Evolutionary conservation across 805 yeast species (phyloP), one percentile per base, ranked within the genome.

Genomic region (Schwanniomyces sp.): DNA sequence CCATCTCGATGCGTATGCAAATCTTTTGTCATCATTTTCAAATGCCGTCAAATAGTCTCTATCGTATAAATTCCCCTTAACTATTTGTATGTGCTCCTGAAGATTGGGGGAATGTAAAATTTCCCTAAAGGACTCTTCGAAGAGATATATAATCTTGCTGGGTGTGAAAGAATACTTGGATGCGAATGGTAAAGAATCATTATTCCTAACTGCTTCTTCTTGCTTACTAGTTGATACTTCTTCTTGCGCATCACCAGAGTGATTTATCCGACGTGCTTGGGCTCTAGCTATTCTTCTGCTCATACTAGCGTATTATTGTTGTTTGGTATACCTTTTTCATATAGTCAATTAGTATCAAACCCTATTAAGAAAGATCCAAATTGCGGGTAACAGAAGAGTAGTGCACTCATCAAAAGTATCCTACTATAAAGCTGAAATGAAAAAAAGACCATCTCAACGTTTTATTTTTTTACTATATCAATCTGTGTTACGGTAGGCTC

Each of bases 1-100:
- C 97, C 97, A 90, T 54, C 97, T 70, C 17, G 85, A 79, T 16
- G 84, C 87, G 58, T 90, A 90, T 0, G 95, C 96, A 52, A 77
- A 78, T 44, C 95, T 72, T 54, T 86, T 84, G 40, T 71, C 76
- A 44, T 78, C 83, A 43, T 70, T 66, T 46, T 79, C 79, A 62
- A 91, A 90, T 0, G 96, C 96, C 9, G 71, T 68, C 4, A 75
- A 47, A 60, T 88, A 90, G 50, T 89, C 83, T 54, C 96, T 69
- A 44, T 88, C 79, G 62, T 70, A 90, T 16, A 90, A 69, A 48
- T 81, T 80, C 1, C 82, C 75, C 57, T 90, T 90, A 21, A 90
- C 95, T 1, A 57, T 52, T 61, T 91, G 96, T 24, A 90, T 78
- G 43, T 72, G 69, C 1, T 56, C 65, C 2, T 69, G 63, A 10